Conservation (phyloP, 2,329 filamentous ascomycete species). For the Purpureocillium lavendulum region DNA sequence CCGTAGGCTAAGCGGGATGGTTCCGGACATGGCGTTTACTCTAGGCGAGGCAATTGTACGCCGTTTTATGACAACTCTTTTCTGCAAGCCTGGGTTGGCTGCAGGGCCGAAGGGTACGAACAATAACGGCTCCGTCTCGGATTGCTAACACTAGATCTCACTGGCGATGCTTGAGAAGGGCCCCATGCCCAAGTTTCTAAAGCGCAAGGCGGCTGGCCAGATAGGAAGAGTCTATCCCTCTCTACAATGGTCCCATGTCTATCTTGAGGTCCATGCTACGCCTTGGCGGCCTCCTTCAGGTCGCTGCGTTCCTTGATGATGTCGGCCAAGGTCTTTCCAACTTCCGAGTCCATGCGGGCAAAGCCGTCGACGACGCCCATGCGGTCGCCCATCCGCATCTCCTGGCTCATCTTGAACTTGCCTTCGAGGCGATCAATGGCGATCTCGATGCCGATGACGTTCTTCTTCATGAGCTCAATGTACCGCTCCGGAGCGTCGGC, state of each 20-base stretch:
- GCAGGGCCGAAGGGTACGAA: too few relatives aligned
- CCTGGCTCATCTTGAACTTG: conserved; percentile 62
- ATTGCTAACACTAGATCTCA: too few relatives aligned
- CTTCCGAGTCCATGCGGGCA: conserved; percentile 20
- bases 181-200: too few relatives aligned
- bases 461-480: conserved; percentile 44
- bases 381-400: conserved; percentile 41
- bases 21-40: background rate
- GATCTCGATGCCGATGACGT: conserved; percentile 54
- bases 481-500: conserved; percentile 48
- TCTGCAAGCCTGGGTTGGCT: too few relatives aligned
- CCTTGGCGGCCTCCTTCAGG: conserved; percentile 11
- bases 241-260: too few relatives aligned
- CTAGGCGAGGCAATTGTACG: background rate
- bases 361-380: conserved; percentile 52
- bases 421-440: conserved; percentile 45
- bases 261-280: too few relatives aligned
- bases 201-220: too few relatives aligned
- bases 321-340: conserved; percentile 19
- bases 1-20: background rate
- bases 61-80: too few relatives aligned
- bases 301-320: conserved; percentile 22
- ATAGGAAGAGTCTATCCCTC: too few relatives aligned
- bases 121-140: too few relatives aligned
- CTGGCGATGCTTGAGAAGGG: too few relatives aligned